Evolutionary conservation across 257 asterid species (phyloP), one percentile per base, ranked within the genome.

Genomic region (Petrea volubilis): DNA sequence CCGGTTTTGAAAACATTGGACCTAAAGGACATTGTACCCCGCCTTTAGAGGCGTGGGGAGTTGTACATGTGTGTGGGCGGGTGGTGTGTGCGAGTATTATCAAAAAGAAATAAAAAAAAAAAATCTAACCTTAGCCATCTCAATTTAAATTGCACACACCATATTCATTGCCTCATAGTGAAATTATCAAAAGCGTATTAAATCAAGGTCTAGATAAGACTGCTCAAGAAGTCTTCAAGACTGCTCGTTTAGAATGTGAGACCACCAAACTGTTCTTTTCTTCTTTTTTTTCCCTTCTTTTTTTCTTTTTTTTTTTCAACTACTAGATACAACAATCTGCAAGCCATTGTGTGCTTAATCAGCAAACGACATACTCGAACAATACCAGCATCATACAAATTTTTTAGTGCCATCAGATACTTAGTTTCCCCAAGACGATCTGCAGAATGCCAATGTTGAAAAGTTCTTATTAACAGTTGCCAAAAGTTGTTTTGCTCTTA

Each of bases 371-470:
- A 43, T 79, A 94, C 99, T 97, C 91, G 92, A 81, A 95, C 89
- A 13, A 95, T 83, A 69, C 97, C 99, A 77, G 84, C 82, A 71
- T 95, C 99, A 74, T 98, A 92, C 78, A 95, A 85, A 72, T 95
- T 95, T 91, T 95, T 95, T 20, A 95, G 85, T 34, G 98, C 98
- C 99, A 95, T 95, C 74, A 87, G 60, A 85, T 95, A 95, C 77
- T 90, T 95, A 4, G 98, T 85, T 80, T 95, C 99, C 29, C 98
- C 99, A 41, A 95, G 76, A 24, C 97, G 96, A 66, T 95, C 88
- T 85, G 82, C 99, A 95, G 85, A 95, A 95, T 13, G 99, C 98
- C 84, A 95, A 81, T 2, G 98, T 92, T 14, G 98, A 88, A 74
- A 95, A 95, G 76, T 92, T 90, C 82, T 88, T 92, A 61, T 95